Conservation (phyloP, 371 early-diverging fungal genomes). For the Lichtheimia corymbifera region DNA sequence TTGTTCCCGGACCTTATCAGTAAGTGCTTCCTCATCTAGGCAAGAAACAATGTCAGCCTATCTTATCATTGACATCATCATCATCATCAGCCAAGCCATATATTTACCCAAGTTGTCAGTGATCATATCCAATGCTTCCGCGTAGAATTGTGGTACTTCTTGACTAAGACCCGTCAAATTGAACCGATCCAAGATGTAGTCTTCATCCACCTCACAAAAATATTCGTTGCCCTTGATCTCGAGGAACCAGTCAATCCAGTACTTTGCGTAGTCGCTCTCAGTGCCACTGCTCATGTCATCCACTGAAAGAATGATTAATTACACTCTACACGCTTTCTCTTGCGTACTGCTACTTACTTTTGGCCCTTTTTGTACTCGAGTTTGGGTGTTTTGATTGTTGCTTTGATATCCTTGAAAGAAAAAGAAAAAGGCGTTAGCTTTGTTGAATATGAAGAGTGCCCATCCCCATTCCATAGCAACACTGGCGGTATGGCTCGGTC, state of each 20-base stretch:
- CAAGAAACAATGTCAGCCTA: background rate
- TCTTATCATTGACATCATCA: no score
- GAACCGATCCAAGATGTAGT: constrained; percentile 94
- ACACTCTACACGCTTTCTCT: background rate
- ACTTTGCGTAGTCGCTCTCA: constrained; percentile 68
- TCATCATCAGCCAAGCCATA: background rate
- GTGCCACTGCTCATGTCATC: constrained; percentile 67
- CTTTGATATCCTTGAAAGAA: background rate
- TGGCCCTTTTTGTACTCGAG: constrained; percentile 1
- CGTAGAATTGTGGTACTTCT: constrained; percentile 78
- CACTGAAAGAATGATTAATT: constrained; percentile 26
- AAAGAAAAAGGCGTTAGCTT: no score
- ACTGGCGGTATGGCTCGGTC: no score
- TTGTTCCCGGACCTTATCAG: constrained; percentile 68
- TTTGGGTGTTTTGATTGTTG: background rate
- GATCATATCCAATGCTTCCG: constrained; percentile 90
- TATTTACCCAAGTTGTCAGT: constrained; percentile 73
- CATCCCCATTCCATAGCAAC: no score
- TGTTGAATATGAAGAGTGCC: no score
- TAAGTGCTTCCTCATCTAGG: constrained; percentile 63
- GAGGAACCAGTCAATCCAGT: constrained; percentile 87
- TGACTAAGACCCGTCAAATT: constrained; percentile 90
- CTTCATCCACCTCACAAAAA: constrained; percentile 94
- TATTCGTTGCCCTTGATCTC: constrained; percentile 87
- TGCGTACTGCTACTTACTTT: background rate